A percentile compares a stretch with the other conserved stretches of the same genome.
These are phyloP conservation scores for Cymbopogon flexuosus DNA, from an alignment of 202 grass and related monocot species.

Conservation along the genomic window DNA sequence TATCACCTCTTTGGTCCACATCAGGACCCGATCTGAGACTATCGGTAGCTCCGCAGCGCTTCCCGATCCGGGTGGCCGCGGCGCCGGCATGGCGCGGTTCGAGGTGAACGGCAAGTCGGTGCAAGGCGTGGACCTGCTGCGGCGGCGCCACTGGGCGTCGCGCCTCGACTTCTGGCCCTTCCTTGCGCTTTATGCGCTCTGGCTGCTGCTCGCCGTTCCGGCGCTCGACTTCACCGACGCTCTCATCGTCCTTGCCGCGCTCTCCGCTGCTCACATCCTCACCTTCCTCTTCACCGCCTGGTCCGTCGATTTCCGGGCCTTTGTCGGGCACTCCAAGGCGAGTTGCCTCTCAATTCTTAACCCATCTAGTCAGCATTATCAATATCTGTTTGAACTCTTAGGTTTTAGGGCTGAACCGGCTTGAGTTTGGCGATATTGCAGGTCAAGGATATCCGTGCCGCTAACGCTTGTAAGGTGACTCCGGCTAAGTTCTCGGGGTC, in stretches of 20 bases:
- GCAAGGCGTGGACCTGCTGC: slow-evolving; percentile 79
- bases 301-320: slow-evolving; percentile 80
- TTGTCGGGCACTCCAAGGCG: slow-evolving; percentile 84
- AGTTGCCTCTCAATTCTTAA: slow-evolving; percentile 3
- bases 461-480: slow-evolving; percentile 77
- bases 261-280: slow-evolving; percentile 66
- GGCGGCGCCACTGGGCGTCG: slow-evolving; percentile 68
- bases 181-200: slow-evolving; percentile 63
- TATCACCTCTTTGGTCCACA: background rate
- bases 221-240: slow-evolving; percentile 82
- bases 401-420: slow-evolving; percentile 7
- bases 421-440: slow-evolving; percentile 28
- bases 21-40: slow-evolving; percentile 40
- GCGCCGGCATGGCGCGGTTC: slow-evolving; percentile 63
- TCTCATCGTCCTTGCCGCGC: slow-evolving; percentile 57
- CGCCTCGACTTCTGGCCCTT: slow-evolving; percentile 93
- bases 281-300: slow-evolving; percentile 84
- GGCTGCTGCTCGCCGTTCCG: slow-evolving; percentile 69
- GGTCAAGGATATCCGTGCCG: slow-evolving; percentile 66
- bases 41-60: slow-evolving; percentile 9
- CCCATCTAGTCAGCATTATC: slow-evolving; percentile 15
- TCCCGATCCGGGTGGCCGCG: slow-evolving; percentile 33
- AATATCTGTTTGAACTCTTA: background rate
- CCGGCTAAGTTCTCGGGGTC: slow-evolving; percentile 83
- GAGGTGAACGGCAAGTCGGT: slow-evolving; percentile 91